Evolutionary conservation across 192 early-diverging fungal genomes (phyloP).

Genomic region (Coemansia sp.): DNA sequence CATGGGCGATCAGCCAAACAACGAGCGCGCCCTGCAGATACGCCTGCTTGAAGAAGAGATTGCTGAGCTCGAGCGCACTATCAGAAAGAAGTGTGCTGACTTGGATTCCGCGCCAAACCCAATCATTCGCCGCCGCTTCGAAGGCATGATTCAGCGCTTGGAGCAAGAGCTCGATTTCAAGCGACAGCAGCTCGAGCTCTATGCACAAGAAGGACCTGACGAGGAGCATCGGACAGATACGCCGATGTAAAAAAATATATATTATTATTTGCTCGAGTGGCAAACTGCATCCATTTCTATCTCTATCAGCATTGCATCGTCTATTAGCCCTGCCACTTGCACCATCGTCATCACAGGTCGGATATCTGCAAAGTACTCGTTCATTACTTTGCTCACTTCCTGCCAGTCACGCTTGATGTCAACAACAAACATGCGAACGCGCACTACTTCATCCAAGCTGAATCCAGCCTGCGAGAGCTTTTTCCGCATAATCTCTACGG

Average conservation of each 20-base stretch:
- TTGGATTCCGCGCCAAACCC: slow-evolving; percentile 51
- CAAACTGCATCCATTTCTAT: slow-evolving; percentile 51
- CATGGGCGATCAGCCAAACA: slow-evolving; percentile 36
- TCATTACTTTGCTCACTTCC: slow-evolving; percentile 33
- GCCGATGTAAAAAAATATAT: not conserved
- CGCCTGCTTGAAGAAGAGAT: slow-evolving; percentile 46
- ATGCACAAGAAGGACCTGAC: slow-evolving; percentile 15
- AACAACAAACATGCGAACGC: slow-evolving; percentile 44
- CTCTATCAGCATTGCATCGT: slow-evolving; percentile 46
- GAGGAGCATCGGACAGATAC: not conserved
- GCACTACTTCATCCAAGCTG: slow-evolving; percentile 28
- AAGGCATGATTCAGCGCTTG: slow-evolving; percentile 44
- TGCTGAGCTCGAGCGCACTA: slow-evolving; percentile 42
- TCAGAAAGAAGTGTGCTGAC: slow-evolving; percentile 41
- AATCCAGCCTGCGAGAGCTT: slow-evolving; percentile 17
- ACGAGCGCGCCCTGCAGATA: slow-evolving; percentile 45
- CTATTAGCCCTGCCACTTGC: slow-evolving; percentile 39
- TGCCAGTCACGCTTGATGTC: slow-evolving; percentile 49
- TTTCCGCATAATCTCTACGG: slow-evolving; percentile 21
- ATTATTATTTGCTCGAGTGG: slow-evolving; percentile 5
- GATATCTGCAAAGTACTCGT: slow-evolving; percentile 20
- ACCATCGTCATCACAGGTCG: slow-evolving; percentile 52
- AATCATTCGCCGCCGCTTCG: slow-evolving; percentile 45
- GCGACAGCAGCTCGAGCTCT: slow-evolving; percentile 27
- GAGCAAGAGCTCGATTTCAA: slow-evolving; percentile 42